phyloP scores from a whole-genome alignment of 73 alveolate genomes.

The Paramecium sexaurelia region DNA sequence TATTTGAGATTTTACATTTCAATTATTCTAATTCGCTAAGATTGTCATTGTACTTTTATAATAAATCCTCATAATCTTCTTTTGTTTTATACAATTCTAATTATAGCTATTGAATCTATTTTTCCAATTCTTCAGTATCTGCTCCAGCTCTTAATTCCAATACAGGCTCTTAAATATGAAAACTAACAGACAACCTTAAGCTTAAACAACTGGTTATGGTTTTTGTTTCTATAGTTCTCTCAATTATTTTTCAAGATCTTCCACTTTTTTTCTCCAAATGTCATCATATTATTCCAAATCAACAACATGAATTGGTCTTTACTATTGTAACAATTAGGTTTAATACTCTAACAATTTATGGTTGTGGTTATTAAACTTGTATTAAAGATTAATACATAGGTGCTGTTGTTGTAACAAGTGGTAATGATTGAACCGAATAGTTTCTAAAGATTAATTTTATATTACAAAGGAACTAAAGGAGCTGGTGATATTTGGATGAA shows the following conservation, averaged over 20 bases:
- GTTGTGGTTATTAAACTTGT: background rate
- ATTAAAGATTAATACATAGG: background rate
- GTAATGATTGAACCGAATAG: background rate
- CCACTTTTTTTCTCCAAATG: conserved; percentile 27
- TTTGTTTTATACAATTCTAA: background rate
- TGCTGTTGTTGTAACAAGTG: background rate
- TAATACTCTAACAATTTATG: background rate
- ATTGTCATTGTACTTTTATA: background rate
- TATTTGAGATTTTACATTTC: background rate
- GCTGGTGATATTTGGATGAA: background rate
- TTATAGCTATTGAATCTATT: background rate
- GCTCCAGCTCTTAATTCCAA: background rate
- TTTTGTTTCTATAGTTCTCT: background rate
- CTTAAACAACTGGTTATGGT: background rate
- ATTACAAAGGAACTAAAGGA: background rate
- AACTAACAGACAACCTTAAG: background rate
- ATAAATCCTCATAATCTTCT: conserved; percentile 3
- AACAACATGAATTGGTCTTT: conserved; percentile 8
- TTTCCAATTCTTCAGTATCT: conserved; percentile 4
- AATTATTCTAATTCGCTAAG: background rate
- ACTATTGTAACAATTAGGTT: background rate
- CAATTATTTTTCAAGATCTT: background rate
- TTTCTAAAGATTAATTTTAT: background rate
- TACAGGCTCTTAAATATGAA: background rate
- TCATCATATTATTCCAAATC: conserved; percentile 21